Base-by-base conservation (phyloP, 2,329 filamentous ascomycete genomes). In the Mariannaea elegans region DNA sequence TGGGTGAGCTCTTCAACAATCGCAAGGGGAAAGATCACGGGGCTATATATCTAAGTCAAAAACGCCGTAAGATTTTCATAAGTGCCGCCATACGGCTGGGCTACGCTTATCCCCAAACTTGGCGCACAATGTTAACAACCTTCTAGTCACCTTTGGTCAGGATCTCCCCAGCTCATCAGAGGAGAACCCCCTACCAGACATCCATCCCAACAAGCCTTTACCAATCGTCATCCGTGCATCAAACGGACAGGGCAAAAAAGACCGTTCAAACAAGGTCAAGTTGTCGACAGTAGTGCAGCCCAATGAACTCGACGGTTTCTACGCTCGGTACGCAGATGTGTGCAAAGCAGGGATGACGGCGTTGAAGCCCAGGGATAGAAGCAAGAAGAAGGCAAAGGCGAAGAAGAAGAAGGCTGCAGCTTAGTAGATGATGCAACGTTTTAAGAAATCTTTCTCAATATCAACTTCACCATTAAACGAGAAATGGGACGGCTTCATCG, bases 351-450 rank as follows among this genome's bases (percentile, higher is more conserved):
- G 93, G 6, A 97, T 98, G 93, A 84, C 86, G 47, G 89, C 90
- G 7, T 75, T 99, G 78, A 98, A 97, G 86, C 97, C 97, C 74
- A 85, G 95, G 68, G 94, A 98, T 78, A 86, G 93, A 72, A 97
- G 90, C 77, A 94, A 92, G 84, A 88, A 89, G 81, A 92, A 91
- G 74, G 88, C 90, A 69, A 91, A 90, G 75, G 92, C 90, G 64
- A 92, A 90, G 80, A 87, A 83, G 79, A 91, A 88, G 81, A 89
- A 85, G 77, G 57, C 66, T 32, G 23, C 66, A 7, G 56, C 61
- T 51, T 71, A 53, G 64, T 29, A 13, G 32, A 31, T 56, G 7
- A 24, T 21, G 23, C 9, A 16, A 5, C 7, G 0, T 27, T 23
- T 34, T 46, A 52, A 21, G 19, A 4, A 21, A 19, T 52, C 19